A percentile compares a stretch with the other conserved stretches of the same genome.
These are phyloP conservation scores for Withania somnifera DNA, from an alignment of 305 asterid species.

Conservation along the genomic window DNA sequence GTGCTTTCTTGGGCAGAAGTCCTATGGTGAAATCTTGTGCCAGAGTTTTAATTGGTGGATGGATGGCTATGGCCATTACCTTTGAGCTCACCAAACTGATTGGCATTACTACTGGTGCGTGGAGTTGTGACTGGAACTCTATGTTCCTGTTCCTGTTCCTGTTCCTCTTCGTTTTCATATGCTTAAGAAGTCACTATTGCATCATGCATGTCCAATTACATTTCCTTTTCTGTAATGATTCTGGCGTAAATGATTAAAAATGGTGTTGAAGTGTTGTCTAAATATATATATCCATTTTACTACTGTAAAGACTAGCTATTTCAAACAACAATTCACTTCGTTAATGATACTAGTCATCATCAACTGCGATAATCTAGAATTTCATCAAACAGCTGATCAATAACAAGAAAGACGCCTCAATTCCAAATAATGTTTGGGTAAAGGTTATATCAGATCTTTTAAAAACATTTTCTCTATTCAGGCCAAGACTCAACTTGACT, in stretches of 20 bases:
- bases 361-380: background rate
- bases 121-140: background rate
- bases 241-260: background rate
- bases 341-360: background rate
- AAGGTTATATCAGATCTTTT: background rate
- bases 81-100: slow-evolving; percentile 39
- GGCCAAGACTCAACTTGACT: background rate
- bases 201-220: background rate
- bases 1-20: slow-evolving; percentile 34
- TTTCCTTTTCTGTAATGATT: background rate
- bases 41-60: slow-evolving; percentile 48
- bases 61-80: slow-evolving; percentile 48
- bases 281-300: background rate
- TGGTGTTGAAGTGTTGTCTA: background rate
- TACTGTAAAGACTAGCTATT: background rate
- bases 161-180: background rate
- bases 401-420: background rate
- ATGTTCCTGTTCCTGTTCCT: background rate
- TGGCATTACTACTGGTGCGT: slow-evolving; percentile 16
- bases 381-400: background rate
- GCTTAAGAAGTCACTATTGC: background rate
- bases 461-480: background rate
- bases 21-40: slow-evolving; percentile 22
- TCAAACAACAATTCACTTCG: background rate
- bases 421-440: background rate